phyloP scores from a whole-genome alignment of 805 yeast genomes.

The Wickerhamomyces mucosus region DNA sequence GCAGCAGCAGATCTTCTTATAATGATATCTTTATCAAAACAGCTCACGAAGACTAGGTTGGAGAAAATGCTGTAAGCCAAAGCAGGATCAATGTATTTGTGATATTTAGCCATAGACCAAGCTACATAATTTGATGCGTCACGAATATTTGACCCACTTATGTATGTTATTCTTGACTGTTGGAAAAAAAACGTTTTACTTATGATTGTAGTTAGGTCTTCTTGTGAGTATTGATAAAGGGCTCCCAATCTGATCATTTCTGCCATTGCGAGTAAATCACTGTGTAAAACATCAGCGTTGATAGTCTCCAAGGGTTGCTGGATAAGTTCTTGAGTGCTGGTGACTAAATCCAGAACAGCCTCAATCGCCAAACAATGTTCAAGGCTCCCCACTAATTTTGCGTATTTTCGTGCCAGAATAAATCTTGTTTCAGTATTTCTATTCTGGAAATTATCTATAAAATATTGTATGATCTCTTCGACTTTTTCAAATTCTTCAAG shows the following conservation, averaged over 20 bases:
- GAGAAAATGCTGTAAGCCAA: conserved; percentile 16
- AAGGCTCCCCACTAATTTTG: conserved; percentile 32
- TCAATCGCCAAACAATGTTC: conserved; percentile 32
- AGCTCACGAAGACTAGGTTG: conserved; percentile 37
- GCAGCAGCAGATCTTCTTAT: conserved; percentile 80
- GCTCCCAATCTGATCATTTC: conserved; percentile 18
- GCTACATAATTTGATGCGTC: conserved; percentile 78
- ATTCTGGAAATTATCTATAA: conserved; percentile 34
- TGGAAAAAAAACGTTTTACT: conserved; percentile 45
- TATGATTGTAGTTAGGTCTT: conserved; percentile 23
- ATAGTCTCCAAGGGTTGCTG: conserved; percentile 23
- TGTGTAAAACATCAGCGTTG: conserved; percentile 24
- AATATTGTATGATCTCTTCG: conserved; percentile 40
- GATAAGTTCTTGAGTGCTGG: conserved; percentile 17
- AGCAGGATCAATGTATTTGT: conserved; percentile 14
- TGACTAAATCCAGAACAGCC: conserved; percentile 21
- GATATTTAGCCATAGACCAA: conserved; percentile 63
- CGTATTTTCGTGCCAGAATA: conserved; percentile 55
- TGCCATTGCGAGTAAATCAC: conserved; percentile 26
- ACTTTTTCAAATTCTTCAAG: conserved; percentile 19
- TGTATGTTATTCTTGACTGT: conserved; percentile 39
- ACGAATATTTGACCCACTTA: conserved; percentile 60
- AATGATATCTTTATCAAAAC: conserved; percentile 67
- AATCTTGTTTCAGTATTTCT: conserved; percentile 51
- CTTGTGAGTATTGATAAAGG: conserved; percentile 6